These are phyloP conservation scores for Adansonia digitata DNA, from an alignment of 345 rosid genomes.

Conservation along the genomic window DNA sequence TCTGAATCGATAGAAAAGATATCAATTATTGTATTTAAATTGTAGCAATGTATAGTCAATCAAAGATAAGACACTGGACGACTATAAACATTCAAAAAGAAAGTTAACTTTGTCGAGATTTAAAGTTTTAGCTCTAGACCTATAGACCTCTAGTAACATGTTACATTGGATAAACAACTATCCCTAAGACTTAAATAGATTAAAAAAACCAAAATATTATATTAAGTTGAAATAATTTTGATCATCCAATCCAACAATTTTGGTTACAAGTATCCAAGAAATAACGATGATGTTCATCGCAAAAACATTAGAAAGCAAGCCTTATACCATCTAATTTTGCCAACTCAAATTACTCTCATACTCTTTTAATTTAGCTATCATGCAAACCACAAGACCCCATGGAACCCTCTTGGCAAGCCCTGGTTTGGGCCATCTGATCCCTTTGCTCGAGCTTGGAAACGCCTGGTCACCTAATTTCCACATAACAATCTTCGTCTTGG, in stretches of 20 bases:
- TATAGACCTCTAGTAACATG: too few species aligned
- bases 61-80: too few species aligned
- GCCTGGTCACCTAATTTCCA: conserved; percentile 23
- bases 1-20: too few species aligned
- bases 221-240: too few species aligned
- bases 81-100: too few species aligned
- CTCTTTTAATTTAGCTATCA: not conserved
- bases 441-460: conserved; percentile 40
- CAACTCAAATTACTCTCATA: not conserved
- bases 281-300: not conserved
- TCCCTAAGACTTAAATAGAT: too few species aligned
- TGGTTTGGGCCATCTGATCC: conserved; percentile 37
- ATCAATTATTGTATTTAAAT: too few species aligned
- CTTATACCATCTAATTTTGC: not conserved
- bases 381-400: conserved; percentile 11
- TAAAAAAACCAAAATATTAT: too few species aligned
- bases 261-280: not conserved
- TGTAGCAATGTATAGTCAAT: too few species aligned
- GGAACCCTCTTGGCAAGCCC: conserved; percentile 33
- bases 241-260: not conserved
- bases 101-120: too few species aligned
- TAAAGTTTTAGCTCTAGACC: too few species aligned
- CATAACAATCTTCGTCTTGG: conserved; percentile 29
- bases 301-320: not conserved
- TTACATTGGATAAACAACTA: too few species aligned